A percentile compares a stretch with the other conserved stretches of the same genome.
Conservation (phyloP, 2,329 filamentous ascomycete genomes). For the Aspergillus thermomutatus region DNA sequence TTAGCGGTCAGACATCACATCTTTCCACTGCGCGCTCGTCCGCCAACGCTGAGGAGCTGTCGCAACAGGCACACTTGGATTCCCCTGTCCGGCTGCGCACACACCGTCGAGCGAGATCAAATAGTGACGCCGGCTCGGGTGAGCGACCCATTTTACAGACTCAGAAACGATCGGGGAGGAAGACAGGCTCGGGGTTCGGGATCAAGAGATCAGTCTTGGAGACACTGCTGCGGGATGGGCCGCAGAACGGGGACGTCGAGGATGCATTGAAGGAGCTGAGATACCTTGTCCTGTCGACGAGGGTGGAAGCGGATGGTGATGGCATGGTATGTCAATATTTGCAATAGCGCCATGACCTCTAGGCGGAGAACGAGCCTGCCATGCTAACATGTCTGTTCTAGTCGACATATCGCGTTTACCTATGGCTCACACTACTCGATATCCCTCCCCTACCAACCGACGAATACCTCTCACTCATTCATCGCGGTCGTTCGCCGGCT, state of each 20-base stretch:
- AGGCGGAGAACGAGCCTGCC: background rate
- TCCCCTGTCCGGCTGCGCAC: constrained; percentile 24
- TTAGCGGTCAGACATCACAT: constrained; percentile 62
- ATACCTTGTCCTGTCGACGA: constrained; percentile 48
- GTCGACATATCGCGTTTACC: constrained; percentile 91
- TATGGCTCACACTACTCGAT: constrained; percentile 92
- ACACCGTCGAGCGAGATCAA: constrained; percentile 61
- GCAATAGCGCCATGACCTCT: background rate
- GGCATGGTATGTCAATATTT: constrained; percentile 45
- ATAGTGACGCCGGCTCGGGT: constrained; percentile 64
- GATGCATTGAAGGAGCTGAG: constrained; percentile 46
- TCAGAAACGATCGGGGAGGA: constrained; percentile 37
- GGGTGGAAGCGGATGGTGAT: constrained; percentile 50
- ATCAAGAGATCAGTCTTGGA: constrained; percentile 60
- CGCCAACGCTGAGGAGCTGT: constrained; percentile 22
- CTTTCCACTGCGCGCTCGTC: constrained; percentile 27
- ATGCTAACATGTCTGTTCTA: constrained; percentile 36
- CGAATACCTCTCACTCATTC: constrained; percentile 82
- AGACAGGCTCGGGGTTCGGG: constrained; percentile 44
- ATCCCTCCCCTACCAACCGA: constrained; percentile 81
- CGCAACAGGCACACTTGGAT: constrained; percentile 25
- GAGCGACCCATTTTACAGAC: constrained; percentile 23
- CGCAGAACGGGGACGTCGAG: constrained; percentile 61
- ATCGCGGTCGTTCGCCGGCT: constrained; percentile 87
- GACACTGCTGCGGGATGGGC: constrained; percentile 74